phyloP scores from a whole-genome alignment of 495 filamentous ascomycete genomes.

The Talaromyces borbonicus region DNA sequence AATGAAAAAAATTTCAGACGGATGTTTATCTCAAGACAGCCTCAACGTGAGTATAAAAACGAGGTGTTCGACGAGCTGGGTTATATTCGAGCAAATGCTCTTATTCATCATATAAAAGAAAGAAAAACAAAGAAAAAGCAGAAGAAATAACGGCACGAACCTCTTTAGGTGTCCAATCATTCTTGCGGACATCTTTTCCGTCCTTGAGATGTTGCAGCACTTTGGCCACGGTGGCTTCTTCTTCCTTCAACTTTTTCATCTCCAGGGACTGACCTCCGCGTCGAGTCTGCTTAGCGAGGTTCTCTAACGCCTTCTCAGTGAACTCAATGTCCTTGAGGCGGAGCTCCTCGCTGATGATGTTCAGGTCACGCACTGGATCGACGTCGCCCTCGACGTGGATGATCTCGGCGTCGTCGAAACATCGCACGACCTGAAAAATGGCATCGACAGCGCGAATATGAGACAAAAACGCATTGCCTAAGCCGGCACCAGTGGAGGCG shows the following conservation, averaged over 20 bases:
- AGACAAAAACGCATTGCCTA: constrained; percentile 96
- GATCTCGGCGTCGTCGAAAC: constrained; percentile 99
- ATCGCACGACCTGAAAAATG: constrained; percentile 98
- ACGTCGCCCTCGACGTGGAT: constrained; percentile 99
- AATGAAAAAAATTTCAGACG: constrained; percentile 34
- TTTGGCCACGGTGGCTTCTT: constrained; percentile 86
- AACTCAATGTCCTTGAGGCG: constrained; percentile 99
- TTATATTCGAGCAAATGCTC: constrained; percentile 92
- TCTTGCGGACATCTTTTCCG: constrained; percentile 87
- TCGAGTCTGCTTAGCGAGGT: constrained; percentile 81
- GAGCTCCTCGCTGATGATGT: constrained; percentile 95
- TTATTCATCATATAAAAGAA: constrained; percentile 82
- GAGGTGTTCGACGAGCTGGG: constrained; percentile 98
- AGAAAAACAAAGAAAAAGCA: constrained; percentile 9
- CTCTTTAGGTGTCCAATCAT: constrained; percentile 89
- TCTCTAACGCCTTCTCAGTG: constrained; percentile 86
- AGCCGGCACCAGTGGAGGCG: constrained; percentile 92
- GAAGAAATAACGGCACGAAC: constrained; percentile 46
- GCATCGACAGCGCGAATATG: constrained; percentile 99
- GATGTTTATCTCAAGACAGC: constrained; percentile 72
- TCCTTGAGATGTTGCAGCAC: constrained; percentile 70
- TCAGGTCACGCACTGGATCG: constrained; percentile 84
- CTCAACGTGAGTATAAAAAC: constrained; percentile 59
- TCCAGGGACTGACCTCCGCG: constrained; percentile 93
- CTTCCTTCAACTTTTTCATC: constrained; percentile 95